Evolutionary conservation across 2,329 filamentous ascomycete genomes (phyloP).

Genomic region (Xylaria sp.): DNA sequence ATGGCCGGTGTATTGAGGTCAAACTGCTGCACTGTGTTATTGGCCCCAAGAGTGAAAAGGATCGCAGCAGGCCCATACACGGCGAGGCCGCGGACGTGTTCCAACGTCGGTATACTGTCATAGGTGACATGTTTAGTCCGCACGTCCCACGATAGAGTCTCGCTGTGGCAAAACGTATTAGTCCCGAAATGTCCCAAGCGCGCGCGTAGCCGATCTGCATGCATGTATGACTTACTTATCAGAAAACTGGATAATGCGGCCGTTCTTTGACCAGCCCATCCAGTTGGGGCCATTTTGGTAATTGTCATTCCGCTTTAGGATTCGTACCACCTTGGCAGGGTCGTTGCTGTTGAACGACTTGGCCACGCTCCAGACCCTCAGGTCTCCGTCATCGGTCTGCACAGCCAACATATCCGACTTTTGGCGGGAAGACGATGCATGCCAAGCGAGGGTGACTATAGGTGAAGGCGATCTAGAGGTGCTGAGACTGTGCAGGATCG

Average conservation of each 20-base stretch:
- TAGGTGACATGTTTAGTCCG: constrained; percentile 96
- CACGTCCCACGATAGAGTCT: constrained; percentile 96
- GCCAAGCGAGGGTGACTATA: constrained; percentile 89
- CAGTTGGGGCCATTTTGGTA: constrained; percentile 83
- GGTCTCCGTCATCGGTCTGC: constrained; percentile 89
- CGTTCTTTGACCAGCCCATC: constrained; percentile 99
- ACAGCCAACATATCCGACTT: constrained; percentile 98
- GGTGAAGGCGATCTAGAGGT: constrained; percentile 86
- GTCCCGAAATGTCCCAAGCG: constrained; percentile 54
- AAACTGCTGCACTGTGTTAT: constrained; percentile 93
- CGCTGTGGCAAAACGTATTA: constrained; percentile 61
- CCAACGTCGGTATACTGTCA: constrained; percentile 85
- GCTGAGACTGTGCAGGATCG: constrained; percentile 90
- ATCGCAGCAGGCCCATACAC: constrained; percentile 91
- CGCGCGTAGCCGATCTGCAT: constrained; percentile 54
- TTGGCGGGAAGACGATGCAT: constrained; percentile 93
- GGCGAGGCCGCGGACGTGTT: constrained; percentile 82
- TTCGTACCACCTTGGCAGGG: constrained; percentile 86
- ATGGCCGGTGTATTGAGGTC: constrained; percentile 84
- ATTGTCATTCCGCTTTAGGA: constrained; percentile 82
- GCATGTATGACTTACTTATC: constrained; percentile 73
- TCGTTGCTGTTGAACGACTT: constrained; percentile 79
- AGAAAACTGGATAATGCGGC: constrained; percentile 90
- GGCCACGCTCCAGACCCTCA: constrained; percentile 95
- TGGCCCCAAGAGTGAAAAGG: constrained; percentile 88